These are phyloP conservation scores for Melanogaster broomeanus DNA, from an alignment of 768 basidiomycete genomes.

Conservation along the genomic window DNA sequence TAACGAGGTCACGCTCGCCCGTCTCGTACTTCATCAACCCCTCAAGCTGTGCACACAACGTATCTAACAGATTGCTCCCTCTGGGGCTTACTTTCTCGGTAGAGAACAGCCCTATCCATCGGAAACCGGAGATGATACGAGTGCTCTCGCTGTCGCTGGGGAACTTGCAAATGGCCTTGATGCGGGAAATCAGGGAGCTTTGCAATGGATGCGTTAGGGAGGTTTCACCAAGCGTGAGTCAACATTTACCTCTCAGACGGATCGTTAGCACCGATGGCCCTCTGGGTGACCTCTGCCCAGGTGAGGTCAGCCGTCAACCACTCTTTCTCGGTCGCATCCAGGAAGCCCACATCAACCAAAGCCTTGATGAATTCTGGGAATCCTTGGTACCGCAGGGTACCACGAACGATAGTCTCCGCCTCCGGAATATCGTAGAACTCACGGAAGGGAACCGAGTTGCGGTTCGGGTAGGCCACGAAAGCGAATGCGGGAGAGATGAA, in stretches of 20 bases:
- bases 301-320: constrained; percentile 76
- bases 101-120: constrained; percentile 95
- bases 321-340: constrained; percentile 72
- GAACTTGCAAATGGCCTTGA: constrained; percentile 74
- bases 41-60: constrained; percentile 90
- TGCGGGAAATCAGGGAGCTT: constrained; percentile 71
- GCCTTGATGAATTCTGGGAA: constrained; percentile 94
- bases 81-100: constrained; percentile 59
- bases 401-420: constrained; percentile 88
- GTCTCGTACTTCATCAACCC: constrained; percentile 87
- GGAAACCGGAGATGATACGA: constrained; percentile 86
- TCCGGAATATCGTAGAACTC: constrained; percentile 94
- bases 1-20: constrained; percentile 93
- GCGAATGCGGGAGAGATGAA: constrained; percentile 94
- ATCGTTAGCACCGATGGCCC: constrained; percentile 66
- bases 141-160: constrained; percentile 65
- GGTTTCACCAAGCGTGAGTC: not conserved
- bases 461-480: constrained; percentile 96
- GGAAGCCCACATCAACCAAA: constrained; percentile 85
- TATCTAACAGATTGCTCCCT: constrained; percentile 83
- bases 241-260: constrained; percentile 62
- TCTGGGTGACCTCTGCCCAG: constrained; percentile 84
- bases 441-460: constrained; percentile 87
- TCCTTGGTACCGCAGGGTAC: constrained; percentile 93
- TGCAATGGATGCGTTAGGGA: constrained; percentile 4